phyloP scores from a whole-genome alignment of 2,329 filamentous ascomycete genomes.

The Phaeosphaeriaceae sp. region DNA sequence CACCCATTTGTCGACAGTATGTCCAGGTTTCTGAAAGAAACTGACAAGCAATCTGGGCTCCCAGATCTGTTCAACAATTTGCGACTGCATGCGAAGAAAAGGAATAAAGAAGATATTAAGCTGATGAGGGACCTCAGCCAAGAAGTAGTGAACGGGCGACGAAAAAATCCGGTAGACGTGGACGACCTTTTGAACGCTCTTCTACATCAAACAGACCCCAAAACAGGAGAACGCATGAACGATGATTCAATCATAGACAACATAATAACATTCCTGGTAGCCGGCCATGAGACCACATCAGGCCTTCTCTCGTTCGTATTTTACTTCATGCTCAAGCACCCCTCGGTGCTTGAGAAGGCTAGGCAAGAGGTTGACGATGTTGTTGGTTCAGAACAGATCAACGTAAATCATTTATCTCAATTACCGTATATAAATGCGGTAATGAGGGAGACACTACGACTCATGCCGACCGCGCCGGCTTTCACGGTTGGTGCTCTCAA shows the following conservation, averaged over 20 bases:
- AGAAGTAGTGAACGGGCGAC: slow-evolving; percentile 60
- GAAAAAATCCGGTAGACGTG: slow-evolving; percentile 56
- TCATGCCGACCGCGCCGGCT: slow-evolving; percentile 58
- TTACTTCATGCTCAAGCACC: slow-evolving; percentile 58
- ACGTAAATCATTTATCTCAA: slow-evolving; percentile 53
- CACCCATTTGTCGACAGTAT: slow-evolving; percentile 39
- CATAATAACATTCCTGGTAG: slow-evolving; percentile 69
- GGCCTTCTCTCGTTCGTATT: slow-evolving; percentile 48
- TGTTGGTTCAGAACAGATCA: slow-evolving; percentile 52
- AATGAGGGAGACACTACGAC: slow-evolving; percentile 60
- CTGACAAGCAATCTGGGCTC: slow-evolving; percentile 1
- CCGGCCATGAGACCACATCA: slow-evolving; percentile 37
- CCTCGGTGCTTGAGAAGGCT: slow-evolving; percentile 52
- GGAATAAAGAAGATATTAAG: slow-evolving; percentile 54
- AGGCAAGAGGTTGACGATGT: slow-evolving; percentile 60
- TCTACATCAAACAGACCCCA: slow-evolving; percentile 62
- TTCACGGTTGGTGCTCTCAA: slow-evolving; percentile 46
- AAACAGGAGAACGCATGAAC: slow-evolving; percentile 62
- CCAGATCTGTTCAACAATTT: slow-evolving; percentile 13
- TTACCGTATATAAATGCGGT: slow-evolving; percentile 54
- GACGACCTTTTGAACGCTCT: slow-evolving; percentile 65
- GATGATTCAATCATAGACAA: slow-evolving; percentile 68
- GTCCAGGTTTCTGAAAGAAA: slow-evolving; percentile 19
- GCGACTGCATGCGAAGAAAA: neutral
- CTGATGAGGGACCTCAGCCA: slow-evolving; percentile 59